Conservation (phyloP, 345 rosid species). For the Populus deltoides region DNA sequence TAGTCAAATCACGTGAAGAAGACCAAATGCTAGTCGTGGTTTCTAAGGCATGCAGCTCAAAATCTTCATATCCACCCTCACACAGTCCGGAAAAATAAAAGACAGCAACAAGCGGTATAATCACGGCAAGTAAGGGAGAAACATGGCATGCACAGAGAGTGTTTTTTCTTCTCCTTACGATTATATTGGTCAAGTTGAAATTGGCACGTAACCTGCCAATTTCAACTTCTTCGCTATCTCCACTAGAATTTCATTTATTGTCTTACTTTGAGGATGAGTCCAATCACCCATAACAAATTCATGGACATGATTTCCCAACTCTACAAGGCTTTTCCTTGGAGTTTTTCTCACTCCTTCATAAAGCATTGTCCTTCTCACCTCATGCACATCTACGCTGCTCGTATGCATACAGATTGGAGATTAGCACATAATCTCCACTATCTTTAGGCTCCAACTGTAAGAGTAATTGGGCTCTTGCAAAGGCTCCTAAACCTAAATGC, state of each 20-base stretch:
- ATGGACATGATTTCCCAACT: constrained; percentile 59
- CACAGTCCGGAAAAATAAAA: no score
- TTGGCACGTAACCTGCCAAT: constrained; percentile 59
- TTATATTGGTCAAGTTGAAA: no score
- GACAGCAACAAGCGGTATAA: no score
- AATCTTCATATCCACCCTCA: no score
- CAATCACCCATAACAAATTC: constrained; percentile 71
- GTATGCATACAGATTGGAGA: constrained; percentile 78
- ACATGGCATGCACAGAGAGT: no score
- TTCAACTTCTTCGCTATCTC: constrained; percentile 58
- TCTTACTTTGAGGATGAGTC: constrained; percentile 54
- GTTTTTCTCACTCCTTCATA: constrained; percentile 58
- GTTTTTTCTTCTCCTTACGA: no score
- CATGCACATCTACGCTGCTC: constrained; percentile 68
- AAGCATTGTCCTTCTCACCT: constrained; percentile 58
- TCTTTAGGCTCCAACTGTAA: constrained; percentile 58
- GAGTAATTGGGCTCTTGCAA: constrained; percentile 46
- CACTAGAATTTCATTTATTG: constrained; percentile 48
- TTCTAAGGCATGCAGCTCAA: no score
- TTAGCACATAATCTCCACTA: constrained; percentile 76
- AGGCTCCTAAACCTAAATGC: constrained; percentile 55
- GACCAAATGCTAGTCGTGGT: no score
- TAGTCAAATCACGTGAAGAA: no score
- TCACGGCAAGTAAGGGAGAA: no score
- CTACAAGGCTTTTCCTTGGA: constrained; percentile 72